Evolutionary conservation across 306 rosid species (phyloP).

Genomic region (Glycine soja): DNA sequence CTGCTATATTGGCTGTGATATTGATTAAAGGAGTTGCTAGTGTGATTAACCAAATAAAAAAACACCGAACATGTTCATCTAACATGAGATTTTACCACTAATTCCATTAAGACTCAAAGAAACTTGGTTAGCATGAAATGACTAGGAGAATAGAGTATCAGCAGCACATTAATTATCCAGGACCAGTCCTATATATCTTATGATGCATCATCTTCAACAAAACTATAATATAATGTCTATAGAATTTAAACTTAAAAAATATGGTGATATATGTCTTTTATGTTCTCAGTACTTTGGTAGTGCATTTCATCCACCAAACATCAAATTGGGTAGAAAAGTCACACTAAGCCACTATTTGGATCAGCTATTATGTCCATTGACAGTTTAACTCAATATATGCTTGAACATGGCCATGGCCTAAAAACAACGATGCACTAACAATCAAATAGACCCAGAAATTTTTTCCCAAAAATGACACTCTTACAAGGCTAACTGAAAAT

Average conservation of each 20-base stretch:
- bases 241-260: background rate
- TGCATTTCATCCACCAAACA: too few species aligned
- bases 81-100: too few species aligned
- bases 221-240: too few species aligned
- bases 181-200: too few species aligned
- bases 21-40: slow-evolving; percentile 29
- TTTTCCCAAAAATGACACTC: background rate
- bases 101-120: too few species aligned
- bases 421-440: slow-evolving; percentile 14
- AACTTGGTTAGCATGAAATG: too few species aligned
- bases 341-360: background rate
- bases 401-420: slow-evolving; percentile 3
- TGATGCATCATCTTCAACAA: too few species aligned
- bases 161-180: too few species aligned
- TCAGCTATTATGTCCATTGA: slow-evolving; percentile 29
- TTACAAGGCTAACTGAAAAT: slow-evolving; percentile 7
- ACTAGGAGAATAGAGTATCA: too few species aligned
- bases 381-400: slow-evolving; percentile 15
- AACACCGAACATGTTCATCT: background rate
- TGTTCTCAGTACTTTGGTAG: too few species aligned
- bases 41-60: slow-evolving; percentile 12
- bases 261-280: too few species aligned
- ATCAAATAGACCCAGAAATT: slow-evolving; percentile 34
- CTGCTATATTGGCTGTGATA: slow-evolving; percentile 3
- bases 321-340: too few species aligned